Evolutionary conservation across 2,329 filamentous ascomycete species (phyloP).

Genomic region (Emericellopsis atlantica): DNA sequence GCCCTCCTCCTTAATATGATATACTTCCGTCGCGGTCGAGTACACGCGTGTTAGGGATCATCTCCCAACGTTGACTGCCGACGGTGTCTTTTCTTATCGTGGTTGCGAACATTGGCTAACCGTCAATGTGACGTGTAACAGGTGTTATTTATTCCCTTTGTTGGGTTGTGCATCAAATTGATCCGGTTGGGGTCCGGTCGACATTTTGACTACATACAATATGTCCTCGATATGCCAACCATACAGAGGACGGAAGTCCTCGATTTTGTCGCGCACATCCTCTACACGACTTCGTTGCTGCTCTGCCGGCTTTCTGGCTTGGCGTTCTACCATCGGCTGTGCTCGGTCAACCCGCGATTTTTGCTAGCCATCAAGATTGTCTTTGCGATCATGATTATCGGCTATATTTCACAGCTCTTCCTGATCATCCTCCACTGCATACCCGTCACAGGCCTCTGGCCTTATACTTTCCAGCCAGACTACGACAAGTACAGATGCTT

Average conservation of each 20-base stretch:
- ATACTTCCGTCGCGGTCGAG: too few relatives aligned
- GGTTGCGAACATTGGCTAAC: not conserved
- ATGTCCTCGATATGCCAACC: constrained; percentile 27
- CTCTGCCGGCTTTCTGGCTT: constrained; percentile 37
- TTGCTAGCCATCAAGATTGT: constrained; percentile 20
- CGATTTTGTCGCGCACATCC: constrained; percentile 35
- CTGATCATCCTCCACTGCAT: constrained; percentile 37
- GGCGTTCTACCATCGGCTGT: constrained; percentile 35
- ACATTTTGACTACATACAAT: constrained; percentile 30
- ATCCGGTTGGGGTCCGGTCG: constrained; percentile 34
- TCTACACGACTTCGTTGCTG: constrained; percentile 36
- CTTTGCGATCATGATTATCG: constrained; percentile 22
- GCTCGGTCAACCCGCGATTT: constrained; percentile 21
- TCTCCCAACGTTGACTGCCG: too few relatives aligned
- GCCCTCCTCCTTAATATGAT: not conserved
- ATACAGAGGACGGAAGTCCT: constrained; percentile 29
- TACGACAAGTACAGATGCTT: constrained; percentile 27
- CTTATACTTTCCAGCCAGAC: constrained; percentile 32
- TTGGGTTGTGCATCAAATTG: constrained; percentile 26
- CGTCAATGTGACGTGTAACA: constrained; percentile 4
- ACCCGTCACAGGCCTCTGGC: constrained; percentile 37
- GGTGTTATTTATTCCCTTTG: constrained; percentile 26
- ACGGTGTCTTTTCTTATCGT: too few relatives aligned
- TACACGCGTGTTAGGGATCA: too few relatives aligned
- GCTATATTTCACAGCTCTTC: constrained; percentile 33